Evolutionary conservation across 176 grass and related monocot genomes (phyloP), one percentile per base, ranked within the genome.

Genomic region (Zizania latifolia): DNA sequence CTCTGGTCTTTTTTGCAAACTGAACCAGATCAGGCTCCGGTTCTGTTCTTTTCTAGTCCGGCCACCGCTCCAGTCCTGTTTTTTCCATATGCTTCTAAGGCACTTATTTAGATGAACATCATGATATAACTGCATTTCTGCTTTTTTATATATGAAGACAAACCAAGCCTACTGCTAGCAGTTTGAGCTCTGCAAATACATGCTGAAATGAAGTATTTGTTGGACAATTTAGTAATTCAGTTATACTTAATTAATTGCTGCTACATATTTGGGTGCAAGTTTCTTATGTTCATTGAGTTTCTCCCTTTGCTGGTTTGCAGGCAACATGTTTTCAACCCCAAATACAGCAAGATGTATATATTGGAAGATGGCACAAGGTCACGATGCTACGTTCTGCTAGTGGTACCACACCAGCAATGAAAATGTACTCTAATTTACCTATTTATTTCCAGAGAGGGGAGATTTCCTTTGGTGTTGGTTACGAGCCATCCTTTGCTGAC

Each of bases 241-340:
- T 53, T 53, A 53, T 53, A 40, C 38, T 17, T 66, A 27, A 27
- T 41, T n/a, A n/a, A n/a, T n/a, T n/a, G n/a, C n/a, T 43, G 24
- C 56, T 57, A 57, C 35, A 68, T 79, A 68, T 58, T 79, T 43
- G 46, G 33, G 43, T 43, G 50, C 0, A 2, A 79, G 35, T 30
- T 38, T 68, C 40, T 80, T 46, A n/a, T 45, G 8, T 68, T 35
- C 51, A 43, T 5, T 57, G 14, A 39, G 14, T 70, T 45, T 74
- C 58, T 81, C 37, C 30, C 35, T 21, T 13, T 70, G 37, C 85
- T 35, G 60, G 33, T 56, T 89, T 77, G 34, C 62, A 99, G 95
- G 95, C 95, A 68, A 99, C 95, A 65, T 99, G 91, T 87, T 99
- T 99, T 82, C 95, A 99, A 83, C 95, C 95, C 58, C 95, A 99